phyloP scores from a whole-genome alignment of 805 yeast genomes.

The Saccharomyces eubayanus region DNA sequence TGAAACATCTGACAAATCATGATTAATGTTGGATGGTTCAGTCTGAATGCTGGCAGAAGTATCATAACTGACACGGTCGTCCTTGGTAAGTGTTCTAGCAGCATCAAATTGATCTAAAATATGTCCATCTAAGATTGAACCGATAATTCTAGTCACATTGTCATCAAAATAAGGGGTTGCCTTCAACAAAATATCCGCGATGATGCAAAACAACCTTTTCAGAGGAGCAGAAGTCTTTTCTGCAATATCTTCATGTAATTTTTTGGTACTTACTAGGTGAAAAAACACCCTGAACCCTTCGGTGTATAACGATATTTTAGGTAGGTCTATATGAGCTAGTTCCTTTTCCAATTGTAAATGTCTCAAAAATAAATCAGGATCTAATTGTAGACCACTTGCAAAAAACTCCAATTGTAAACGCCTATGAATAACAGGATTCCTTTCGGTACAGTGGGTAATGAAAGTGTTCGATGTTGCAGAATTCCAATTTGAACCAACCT shows the following conservation, averaged over 20 bases:
- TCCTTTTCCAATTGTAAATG: conserved; percentile 14
- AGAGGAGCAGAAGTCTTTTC: conserved; percentile 18
- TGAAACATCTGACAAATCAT: background rate
- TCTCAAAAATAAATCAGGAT: conserved; percentile 23
- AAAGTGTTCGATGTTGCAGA: conserved; percentile 9
- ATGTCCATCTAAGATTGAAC: conserved; percentile 13
- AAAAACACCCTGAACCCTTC: conserved; percentile 30
- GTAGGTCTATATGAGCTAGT: conserved; percentile 6
- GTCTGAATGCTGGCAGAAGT: background rate
- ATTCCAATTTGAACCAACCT: conserved; percentile 14
- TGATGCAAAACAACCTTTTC: conserved; percentile 14
- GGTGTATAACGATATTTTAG: conserved; percentile 24
- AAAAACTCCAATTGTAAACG: conserved; percentile 20
- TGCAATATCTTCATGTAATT: conserved; percentile 13
- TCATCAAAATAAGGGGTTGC: conserved; percentile 14
- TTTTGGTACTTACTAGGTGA: conserved; percentile 13
- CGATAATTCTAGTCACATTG: conserved; percentile 13
- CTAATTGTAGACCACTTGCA: conserved; percentile 20
- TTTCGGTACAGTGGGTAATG: conserved; percentile 10
- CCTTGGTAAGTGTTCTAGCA: conserved; percentile 10
- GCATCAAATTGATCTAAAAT: conserved; percentile 8
- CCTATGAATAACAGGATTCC: conserved; percentile 13
- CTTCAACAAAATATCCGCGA: conserved; percentile 17
- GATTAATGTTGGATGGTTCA: background rate
- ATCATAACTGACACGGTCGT: conserved; percentile 4